Conservation (phyloP, 2,329 filamentous ascomycete species). For the Aspergillus piperis region DNA sequence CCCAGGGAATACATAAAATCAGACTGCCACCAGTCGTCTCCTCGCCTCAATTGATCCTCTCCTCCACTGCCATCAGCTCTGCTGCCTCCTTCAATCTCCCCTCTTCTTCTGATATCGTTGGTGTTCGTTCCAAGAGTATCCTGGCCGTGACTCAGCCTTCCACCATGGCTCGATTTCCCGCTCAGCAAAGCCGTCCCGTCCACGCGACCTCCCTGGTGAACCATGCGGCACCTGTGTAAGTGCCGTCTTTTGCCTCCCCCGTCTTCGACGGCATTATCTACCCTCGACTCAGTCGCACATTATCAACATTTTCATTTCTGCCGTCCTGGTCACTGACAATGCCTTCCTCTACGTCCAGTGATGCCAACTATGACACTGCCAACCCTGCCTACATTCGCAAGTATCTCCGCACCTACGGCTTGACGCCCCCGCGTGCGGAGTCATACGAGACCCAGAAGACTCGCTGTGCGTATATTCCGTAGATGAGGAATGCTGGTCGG, state of each 20-base stretch:
- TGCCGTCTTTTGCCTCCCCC: constrained; percentile 2
- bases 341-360: constrained; percentile 27
- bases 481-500: neutral
- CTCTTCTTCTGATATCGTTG: constrained; percentile 23
- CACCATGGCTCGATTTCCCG: constrained; percentile 40
- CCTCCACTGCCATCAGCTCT: constrained; percentile 8
- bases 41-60: constrained; percentile 13
- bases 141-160: constrained; percentile 27
- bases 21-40: constrained; percentile 24
- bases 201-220: constrained; percentile 38
- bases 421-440: constrained; percentile 52
- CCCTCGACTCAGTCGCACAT: neutral
- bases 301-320: neutral
- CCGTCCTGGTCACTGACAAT: constrained; percentile 9
- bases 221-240: constrained; percentile 37
- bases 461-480: constrained; percentile 39
- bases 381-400: constrained; percentile 53
- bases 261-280: neutral
- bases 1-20: constrained; percentile 36
- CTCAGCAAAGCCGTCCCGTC: constrained; percentile 39
- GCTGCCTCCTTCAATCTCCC: constrained; percentile 11
- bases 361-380: constrained; percentile 52
- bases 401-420: constrained; percentile 53
- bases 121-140: constrained; percentile 20
- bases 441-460: constrained; percentile 52